Base-by-base conservation (phyloP, 2,329 filamentous ascomycete species). In the Didymella lethalis region DNA sequence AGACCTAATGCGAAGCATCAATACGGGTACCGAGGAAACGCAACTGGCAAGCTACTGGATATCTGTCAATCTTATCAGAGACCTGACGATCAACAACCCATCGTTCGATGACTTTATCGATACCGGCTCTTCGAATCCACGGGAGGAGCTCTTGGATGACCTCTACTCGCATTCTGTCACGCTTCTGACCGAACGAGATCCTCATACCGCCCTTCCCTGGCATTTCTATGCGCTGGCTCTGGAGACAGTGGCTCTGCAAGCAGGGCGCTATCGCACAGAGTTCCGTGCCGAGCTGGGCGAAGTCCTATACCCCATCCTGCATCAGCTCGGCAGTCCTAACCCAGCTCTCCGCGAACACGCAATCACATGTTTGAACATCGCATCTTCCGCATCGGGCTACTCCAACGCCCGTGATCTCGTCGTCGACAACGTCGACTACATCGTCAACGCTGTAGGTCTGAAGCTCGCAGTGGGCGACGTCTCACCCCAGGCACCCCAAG, bases 381-480 rank as follows among this genome's bases (percentile, higher is more conserved):
- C 97, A n/a, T 89, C 94, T 0, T 72, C 78, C 2, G 84, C 89
- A 0, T 97, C 92, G 68, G 87, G 85, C 2, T 99, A 98, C 69
- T 62, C 73, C 0, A 88, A 84, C 67, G 90, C 94, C 4, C 89
- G 90, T 26, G 87, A 91, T 16, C 81, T 99, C 64, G 89, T 99
- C 38, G 86, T 98, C 28, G 88, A 90, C 51, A 99, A 99, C 61
- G 93, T 92, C 16, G 95, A 99, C 76, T 99, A 99, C 75, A 90
- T 99, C 78, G 89, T 98, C 61, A 98, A 98, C 72, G 92, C 95
- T 0, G 87, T 99, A 16, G 92, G 91, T 0, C 79, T 98, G 60
- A 91, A 93, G 62, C 84, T 99, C 7, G 97, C 97, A 68, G 92
- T 91, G 0, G 92, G 97, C 64, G 93, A 97, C 64, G 89, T 98